Evolutionary conservation across 495 filamentous ascomycete genomes (phyloP).

Genomic region (Delitschia confertaspora): DNA sequence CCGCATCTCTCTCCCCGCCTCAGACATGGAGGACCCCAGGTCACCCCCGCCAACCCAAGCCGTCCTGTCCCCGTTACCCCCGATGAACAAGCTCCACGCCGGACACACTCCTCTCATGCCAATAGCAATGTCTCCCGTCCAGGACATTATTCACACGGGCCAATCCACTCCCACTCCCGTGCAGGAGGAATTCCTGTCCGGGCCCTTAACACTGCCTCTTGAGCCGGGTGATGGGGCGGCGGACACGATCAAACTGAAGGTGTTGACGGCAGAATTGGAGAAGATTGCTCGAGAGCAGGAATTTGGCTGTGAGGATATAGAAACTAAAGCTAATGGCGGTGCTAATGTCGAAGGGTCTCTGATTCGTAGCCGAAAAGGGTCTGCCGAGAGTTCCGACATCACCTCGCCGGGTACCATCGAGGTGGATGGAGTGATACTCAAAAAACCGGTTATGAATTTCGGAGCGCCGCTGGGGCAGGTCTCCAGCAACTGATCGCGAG

Average conservation of each 20-base stretch:
- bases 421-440: conserved; percentile 22
- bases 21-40: conserved; percentile 1
- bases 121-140: conserved; percentile 9
- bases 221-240: conserved; percentile 11
- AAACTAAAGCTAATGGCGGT: background rate
- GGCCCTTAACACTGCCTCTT: conserved; percentile 14
- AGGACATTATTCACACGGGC: background rate
- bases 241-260: conserved; percentile 16
- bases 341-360: background rate
- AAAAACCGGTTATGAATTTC: conserved; percentile 23
- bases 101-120: conserved; percentile 22
- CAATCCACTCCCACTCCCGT: background rate
- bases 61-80: conserved; percentile 15
- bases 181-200: conserved; percentile 6
- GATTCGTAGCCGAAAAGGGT: conserved; percentile 5
- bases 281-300: conserved; percentile 34
- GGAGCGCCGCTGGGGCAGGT: conserved; percentile 20
- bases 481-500: conserved; percentile 2
- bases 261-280: conserved; percentile 28
- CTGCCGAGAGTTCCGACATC: background rate
- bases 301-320: background rate
- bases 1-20: conserved; percentile 11
- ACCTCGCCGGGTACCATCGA: conserved; percentile 6
- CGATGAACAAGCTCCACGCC: conserved; percentile 17
- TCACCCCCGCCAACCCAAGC: conserved; percentile 8